Evolutionary conservation across 768 basidiomycete genomes (phyloP).

Genomic region (Termitomyces sp.): DNA sequence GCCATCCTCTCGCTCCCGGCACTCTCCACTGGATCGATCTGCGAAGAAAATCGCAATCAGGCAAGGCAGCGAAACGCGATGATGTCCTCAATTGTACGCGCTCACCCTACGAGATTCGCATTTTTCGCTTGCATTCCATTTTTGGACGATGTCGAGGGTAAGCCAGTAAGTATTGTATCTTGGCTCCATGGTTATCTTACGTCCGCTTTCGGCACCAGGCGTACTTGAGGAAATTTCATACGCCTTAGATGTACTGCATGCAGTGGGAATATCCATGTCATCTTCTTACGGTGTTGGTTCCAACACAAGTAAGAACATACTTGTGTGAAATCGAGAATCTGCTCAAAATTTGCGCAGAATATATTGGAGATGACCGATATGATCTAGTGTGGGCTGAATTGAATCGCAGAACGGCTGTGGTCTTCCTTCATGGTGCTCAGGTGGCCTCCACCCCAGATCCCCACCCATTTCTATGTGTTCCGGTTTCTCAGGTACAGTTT

Average conservation of each 20-base stretch:
- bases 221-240: conserved; percentile 55
- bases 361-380: conserved; percentile 60
- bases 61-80: conserved; percentile 44
- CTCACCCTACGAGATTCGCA: conserved; percentile 53
- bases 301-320: conserved; percentile 40
- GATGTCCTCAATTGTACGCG: conserved; percentile 41
- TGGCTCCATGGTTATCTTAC: not conserved
- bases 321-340: not conserved
- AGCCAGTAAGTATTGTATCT: not conserved
- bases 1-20: conserved; percentile 69
- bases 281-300: conserved; percentile 61
- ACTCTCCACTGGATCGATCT: conserved; percentile 31
- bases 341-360: conserved; percentile 33
- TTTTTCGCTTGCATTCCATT: conserved; percentile 67
- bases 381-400: conserved; percentile 71
- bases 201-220: conserved; percentile 28
- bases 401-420: conserved; percentile 48
- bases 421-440: conserved; percentile 73
- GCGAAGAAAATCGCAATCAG: conserved; percentile 32
- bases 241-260: conserved; percentile 54
- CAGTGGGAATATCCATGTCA: conserved; percentile 59
- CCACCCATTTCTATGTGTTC: conserved; percentile 59
- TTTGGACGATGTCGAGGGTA: conserved; percentile 58
- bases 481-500: conserved; percentile 54
- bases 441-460: conserved; percentile 60